These are phyloP conservation scores for Hydnum rufescens DNA, from an alignment of 768 basidiomycete genomes.

Conservation along the genomic window DNA sequence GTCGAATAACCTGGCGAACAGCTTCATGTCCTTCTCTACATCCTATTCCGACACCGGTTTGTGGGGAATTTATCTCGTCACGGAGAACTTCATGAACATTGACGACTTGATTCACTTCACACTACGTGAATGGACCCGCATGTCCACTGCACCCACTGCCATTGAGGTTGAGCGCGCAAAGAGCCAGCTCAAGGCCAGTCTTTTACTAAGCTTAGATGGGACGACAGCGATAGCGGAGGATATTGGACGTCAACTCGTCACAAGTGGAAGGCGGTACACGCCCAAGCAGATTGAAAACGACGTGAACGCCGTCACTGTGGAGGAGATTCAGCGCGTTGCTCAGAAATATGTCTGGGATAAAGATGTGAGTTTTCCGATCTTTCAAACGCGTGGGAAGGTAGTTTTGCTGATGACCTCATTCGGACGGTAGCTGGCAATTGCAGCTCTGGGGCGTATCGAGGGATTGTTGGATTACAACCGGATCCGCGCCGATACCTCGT, in stretches of 20 bases:
- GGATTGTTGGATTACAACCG: conserved; percentile 92
- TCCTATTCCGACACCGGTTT: conserved; percentile 97
- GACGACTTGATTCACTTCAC: conserved; percentile 92
- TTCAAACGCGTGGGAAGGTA: not conserved
- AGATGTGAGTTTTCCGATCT: conserved; percentile 32
- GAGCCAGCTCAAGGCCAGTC: conserved; percentile 90
- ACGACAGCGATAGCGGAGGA: conserved; percentile 94
- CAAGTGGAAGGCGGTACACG: conserved; percentile 72
- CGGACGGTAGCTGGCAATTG: conserved; percentile 37
- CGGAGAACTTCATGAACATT: conserved; percentile 84
- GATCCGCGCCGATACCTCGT: conserved; percentile 24
- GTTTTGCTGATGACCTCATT: not conserved
- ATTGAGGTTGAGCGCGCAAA: conserved; percentile 93
- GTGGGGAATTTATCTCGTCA: conserved; percentile 95
- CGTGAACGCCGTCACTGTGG: conserved; percentile 70
- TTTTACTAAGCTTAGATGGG: conserved; percentile 84
- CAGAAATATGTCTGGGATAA: conserved; percentile 96
- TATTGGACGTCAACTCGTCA: conserved; percentile 93
- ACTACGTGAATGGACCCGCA: conserved; percentile 85
- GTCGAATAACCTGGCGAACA: conserved; percentile 90
- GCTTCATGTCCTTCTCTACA: conserved; percentile 98
- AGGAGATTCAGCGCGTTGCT: conserved; percentile 84
- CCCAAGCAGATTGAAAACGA: conserved; percentile 88
- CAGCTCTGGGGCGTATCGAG: conserved; percentile 78
- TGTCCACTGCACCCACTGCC: conserved; percentile 69